Base-by-base conservation (phyloP, 768 basidiomycete species). In the Kwoniella sp. region DNA sequence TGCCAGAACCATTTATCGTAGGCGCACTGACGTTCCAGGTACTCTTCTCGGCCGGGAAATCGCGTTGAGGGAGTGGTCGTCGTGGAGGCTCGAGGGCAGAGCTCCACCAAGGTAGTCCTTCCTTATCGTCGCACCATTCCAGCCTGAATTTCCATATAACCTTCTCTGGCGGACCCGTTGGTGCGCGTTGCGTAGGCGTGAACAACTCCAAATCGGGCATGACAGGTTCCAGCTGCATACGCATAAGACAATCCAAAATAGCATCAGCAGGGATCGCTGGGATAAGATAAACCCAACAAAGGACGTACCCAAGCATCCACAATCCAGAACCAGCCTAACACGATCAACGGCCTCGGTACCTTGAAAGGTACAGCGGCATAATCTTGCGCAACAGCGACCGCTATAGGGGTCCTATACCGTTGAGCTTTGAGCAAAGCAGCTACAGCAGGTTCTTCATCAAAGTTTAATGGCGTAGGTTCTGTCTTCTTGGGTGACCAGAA, bases 281-380 rank as follows among this genome's bases (percentile, higher is more conserved):
- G n/a, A n/a, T n/a, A n/a, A n/a, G n/a, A n/a, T n/a, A n/a, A n/a
- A n/a, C n/a, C n/a, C n/a, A 33, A 13, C 33, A 33, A 33, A 13
- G 33, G 13, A 58, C 69, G 29, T 36, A 74, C 75, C 78, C 78
- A 79, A 24, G 76, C 74, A 48, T 76, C 78, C 0, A 66, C 65
- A 19, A 77, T 58, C 74, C 73, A 79, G 63, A 74, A 77, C 78
- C 76, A 79, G 22, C 78, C 78, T 13, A 79, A 63, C 2, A 73
- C 68, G 53, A 74, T 55, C 29, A 73, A 71, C 4, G 72, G 70
- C 36, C 68, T 33, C n/a, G 71, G 69, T 2, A 76, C 68, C 22
- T 66, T 64, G 63, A 76, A 77, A 10, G 76, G 76, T 5, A 67
- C 65, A 25, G 65, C 44, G 9, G 61, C 22, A 53, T 72, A 79